Evolutionary conservation across 768 basidiomycete genomes (phyloP).

Genomic region (Coprinopsis strossmayeri): DNA sequence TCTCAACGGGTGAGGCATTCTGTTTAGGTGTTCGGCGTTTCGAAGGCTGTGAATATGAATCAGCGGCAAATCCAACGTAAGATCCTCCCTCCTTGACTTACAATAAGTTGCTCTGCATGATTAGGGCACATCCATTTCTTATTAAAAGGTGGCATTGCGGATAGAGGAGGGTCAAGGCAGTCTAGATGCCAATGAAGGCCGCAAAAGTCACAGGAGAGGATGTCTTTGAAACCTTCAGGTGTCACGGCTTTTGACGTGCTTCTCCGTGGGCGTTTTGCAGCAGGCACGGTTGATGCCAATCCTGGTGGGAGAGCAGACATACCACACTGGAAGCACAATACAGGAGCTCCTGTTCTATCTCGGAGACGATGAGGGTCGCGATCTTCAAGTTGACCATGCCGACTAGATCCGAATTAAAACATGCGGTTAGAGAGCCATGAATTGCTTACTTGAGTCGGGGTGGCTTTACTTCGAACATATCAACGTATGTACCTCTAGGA

Average conservation of each 20-base stretch:
- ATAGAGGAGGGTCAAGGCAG: constrained; percentile 87
- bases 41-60: constrained; percentile 49
- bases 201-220: constrained; percentile 95
- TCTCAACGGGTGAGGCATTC: constrained; percentile 59
- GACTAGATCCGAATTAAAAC: constrained; percentile 33
- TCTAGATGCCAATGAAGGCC: constrained; percentile 94
- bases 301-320: constrained; percentile 64
- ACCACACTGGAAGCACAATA: constrained; percentile 90
- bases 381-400: constrained; percentile 85
- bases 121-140: constrained; percentile 99
- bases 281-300: constrained; percentile 44
- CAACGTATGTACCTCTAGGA: constrained; percentile 77
- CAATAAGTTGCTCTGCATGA: constrained; percentile 82
- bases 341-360: constrained; percentile 74
- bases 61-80: not conserved
- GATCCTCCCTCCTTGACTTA: constrained; percentile 32
- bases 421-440: constrained; percentile 6
- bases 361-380: constrained; percentile 83
- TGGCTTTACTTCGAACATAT: constrained; percentile 68
- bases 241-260: constrained; percentile 35
- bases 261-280: constrained; percentile 49
- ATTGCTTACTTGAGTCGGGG: constrained; percentile 73
- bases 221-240: constrained; percentile 59
- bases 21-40: constrained; percentile 78
- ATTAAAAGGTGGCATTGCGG: constrained; percentile 75